A percentile compares a stretch with the other conserved stretches of the same genome.
These are phyloP conservation scores for Eragrostis nindensis DNA, from an alignment of 176 grass and related monocot species.

Conservation along the genomic window DNA sequence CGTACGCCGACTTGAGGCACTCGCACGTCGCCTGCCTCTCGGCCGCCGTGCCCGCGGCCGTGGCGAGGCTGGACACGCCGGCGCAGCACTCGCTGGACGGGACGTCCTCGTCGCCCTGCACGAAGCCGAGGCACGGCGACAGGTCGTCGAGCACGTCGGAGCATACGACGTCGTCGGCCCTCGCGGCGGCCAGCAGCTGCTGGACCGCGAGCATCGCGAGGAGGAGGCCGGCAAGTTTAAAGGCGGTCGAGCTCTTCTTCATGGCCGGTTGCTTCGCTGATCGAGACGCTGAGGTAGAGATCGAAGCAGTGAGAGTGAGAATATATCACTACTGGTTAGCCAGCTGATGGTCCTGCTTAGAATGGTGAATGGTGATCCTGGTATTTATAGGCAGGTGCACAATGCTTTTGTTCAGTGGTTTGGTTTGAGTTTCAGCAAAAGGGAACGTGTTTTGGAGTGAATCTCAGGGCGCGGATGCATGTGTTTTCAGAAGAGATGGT, in stretches of 20 bases:
- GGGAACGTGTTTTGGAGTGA: background rate
- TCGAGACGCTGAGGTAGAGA: background rate
- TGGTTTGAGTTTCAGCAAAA: background rate
- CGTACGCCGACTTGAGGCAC: slow-evolving; percentile 47
- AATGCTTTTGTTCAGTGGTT: background rate
- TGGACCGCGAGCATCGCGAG: slow-evolving; percentile 8
- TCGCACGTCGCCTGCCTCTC: slow-evolving; percentile 45
- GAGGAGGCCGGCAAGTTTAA: slow-evolving; percentile 6
- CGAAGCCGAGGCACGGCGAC: slow-evolving; percentile 44
- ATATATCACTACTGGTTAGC: background rate
- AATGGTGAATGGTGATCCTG: background rate
- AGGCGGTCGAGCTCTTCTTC: slow-evolving; percentile 21
- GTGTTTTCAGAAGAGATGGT: slow-evolving; percentile 16
- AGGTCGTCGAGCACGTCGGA: slow-evolving; percentile 22
- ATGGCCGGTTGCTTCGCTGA: background rate
- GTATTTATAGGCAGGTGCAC: slow-evolving; percentile 30
- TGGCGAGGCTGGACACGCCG: slow-evolving; percentile 33
- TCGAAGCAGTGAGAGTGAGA: background rate
- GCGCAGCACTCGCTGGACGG: slow-evolving; percentile 49
- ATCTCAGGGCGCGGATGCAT: background rate
- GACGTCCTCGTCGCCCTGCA: slow-evolving; percentile 41
- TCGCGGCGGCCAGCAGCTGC: background rate
- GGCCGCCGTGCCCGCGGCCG: background rate
- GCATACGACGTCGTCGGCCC: slow-evolving; percentile 36
- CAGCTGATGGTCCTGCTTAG: background rate